Conservation (phyloP, 495 filamentous ascomycete species). For the Darksidea phi region DNA sequence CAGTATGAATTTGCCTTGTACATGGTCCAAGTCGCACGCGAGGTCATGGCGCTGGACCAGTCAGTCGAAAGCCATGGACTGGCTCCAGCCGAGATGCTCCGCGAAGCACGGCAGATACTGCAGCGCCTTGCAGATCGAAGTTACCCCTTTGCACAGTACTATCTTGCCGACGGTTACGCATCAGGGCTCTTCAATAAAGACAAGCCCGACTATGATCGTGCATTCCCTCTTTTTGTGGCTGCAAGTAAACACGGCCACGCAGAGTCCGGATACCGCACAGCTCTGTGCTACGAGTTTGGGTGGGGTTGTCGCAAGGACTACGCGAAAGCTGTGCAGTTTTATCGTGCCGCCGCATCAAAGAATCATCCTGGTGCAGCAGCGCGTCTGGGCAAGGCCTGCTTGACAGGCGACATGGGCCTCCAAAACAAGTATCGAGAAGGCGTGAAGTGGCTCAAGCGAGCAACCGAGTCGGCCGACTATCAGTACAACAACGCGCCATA, state of each 20-base stretch:
- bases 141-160: slow-evolving; percentile 97
- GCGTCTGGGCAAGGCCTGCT: slow-evolving; percentile 83
- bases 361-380: slow-evolving; percentile 94
- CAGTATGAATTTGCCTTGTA: slow-evolving; percentile 96
- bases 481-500: slow-evolving; percentile 94
- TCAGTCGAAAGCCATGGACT: slow-evolving; percentile 24
- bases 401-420: slow-evolving; percentile 82
- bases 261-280: slow-evolving; percentile 91
- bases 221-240: slow-evolving; percentile 86
- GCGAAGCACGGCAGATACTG: slow-evolving; percentile 86
- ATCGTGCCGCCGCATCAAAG: slow-evolving; percentile 84
- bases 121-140: slow-evolving; percentile 80
- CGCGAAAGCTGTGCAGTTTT: slow-evolving; percentile 88
- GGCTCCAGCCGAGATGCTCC: slow-evolving; percentile 63
- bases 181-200: slow-evolving; percentile 94
- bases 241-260: slow-evolving; percentile 97
- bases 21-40: slow-evolving; percentile 81
- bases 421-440: slow-evolving; percentile 86
- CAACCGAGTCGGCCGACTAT: slow-evolving; percentile 78
- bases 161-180: slow-evolving; percentile 88
- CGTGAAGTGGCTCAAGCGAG: slow-evolving; percentile 94
- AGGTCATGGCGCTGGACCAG: slow-evolving; percentile 48
- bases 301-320: slow-evolving; percentile 91
- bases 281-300: slow-evolving; percentile 95
- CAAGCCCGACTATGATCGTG: slow-evolving; percentile 82